Evolutionary conservation across 2,329 filamentous ascomycete species (phyloP).

Genomic region (Cercospora beticola): DNA sequence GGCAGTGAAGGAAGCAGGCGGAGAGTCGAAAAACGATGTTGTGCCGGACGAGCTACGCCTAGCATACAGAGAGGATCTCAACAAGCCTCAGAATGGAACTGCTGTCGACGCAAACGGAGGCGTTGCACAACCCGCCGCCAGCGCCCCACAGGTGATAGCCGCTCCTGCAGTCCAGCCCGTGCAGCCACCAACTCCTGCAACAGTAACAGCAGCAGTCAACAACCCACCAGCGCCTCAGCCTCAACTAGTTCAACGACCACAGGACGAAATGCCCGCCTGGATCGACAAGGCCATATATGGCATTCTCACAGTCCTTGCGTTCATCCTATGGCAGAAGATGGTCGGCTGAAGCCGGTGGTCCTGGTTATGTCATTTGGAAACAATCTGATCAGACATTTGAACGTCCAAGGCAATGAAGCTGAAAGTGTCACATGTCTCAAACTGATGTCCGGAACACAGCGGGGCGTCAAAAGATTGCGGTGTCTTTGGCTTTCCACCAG

Average conservation of each 20-base stretch:
- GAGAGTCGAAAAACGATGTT: conserved; percentile 45
- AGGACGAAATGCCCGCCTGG: conserved; percentile 65
- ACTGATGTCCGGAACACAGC: not conserved
- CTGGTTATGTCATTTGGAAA: not conserved
- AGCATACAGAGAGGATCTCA: conserved; percentile 72
- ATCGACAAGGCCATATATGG: conserved; percentile 78
- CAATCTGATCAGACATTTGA: not conserved
- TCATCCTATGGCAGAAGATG: conserved; percentile 57
- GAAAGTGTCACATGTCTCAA: not conserved
- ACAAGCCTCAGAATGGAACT: conserved; percentile 30
- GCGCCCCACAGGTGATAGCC: conserved; percentile 15
- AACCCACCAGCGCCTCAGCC: conserved; percentile 15
- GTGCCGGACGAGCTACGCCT: conserved; percentile 61
- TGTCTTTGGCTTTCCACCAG: not conserved
- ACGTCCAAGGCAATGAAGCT: not conserved
- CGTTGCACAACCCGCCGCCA: not conserved
- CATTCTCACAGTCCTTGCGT: conserved; percentile 66
- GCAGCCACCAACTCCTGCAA: conserved; percentile 8
- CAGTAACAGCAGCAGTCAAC: conserved; percentile 18
- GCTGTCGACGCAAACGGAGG: conserved; percentile 18
- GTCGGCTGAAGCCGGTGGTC: conserved; percentile 9
- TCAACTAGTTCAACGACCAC: conserved; percentile 17
- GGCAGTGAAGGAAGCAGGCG: conserved; percentile 50
- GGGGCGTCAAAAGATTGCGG: not conserved
- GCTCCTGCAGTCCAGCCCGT: conserved; percentile 9